Evolutionary conservation across 2,329 filamentous ascomycete species (phyloP).

Genomic region (Cryphonectria parasitica): DNA sequence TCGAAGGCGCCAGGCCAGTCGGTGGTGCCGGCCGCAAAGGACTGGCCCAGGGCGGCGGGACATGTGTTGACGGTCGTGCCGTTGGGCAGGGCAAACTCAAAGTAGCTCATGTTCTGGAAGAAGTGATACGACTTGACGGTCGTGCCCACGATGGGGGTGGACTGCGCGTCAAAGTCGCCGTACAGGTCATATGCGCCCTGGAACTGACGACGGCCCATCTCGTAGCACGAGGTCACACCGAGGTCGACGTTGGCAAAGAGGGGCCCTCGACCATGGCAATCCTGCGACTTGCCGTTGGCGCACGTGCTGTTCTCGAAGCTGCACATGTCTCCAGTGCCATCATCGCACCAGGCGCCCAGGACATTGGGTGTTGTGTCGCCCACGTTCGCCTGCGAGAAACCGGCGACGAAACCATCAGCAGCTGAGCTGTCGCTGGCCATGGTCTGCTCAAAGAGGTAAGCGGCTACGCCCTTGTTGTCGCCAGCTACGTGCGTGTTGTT

Average conservation of each 20-base stretch:
- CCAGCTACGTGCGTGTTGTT: conserved; percentile 89
- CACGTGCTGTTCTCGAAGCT: conserved; percentile 81
- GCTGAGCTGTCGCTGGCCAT: conserved; percentile 57
- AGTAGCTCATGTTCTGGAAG: conserved; percentile 77
- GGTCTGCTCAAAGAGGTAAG: conserved; percentile 78
- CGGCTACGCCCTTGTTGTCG: conserved; percentile 92
- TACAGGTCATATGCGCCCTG: conserved; percentile 58
- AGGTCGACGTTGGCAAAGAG: conserved; percentile 67
- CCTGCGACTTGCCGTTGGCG: conserved; percentile 63
- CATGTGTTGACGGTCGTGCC: conserved; percentile 75
- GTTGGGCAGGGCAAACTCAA: conserved; percentile 72
- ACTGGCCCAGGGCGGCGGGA: conserved; percentile 83
- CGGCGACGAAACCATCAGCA: conserved; percentile 75
- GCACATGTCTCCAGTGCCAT: conserved; percentile 72
- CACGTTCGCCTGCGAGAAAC: conserved; percentile 89
- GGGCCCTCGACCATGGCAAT: conserved; percentile 73
- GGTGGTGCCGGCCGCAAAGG: conserved; percentile 86
- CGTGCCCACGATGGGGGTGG: conserved; percentile 61
- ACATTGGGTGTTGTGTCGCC: conserved; percentile 88
- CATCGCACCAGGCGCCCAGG: conserved; percentile 83
- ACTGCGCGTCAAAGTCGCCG: conserved; percentile 49
- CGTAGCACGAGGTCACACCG: conserved; percentile 75
- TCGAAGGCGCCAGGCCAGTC: conserved; percentile 89
- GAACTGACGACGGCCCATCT: conserved; percentile 72
- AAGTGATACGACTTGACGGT: conserved; percentile 79